A percentile compares a stretch with the other conserved stretches of the same genome.
Evolutionary conservation across 495 filamentous ascomycete genomes (phyloP).

Genomic region (Aspergillus baeticus): DNA sequence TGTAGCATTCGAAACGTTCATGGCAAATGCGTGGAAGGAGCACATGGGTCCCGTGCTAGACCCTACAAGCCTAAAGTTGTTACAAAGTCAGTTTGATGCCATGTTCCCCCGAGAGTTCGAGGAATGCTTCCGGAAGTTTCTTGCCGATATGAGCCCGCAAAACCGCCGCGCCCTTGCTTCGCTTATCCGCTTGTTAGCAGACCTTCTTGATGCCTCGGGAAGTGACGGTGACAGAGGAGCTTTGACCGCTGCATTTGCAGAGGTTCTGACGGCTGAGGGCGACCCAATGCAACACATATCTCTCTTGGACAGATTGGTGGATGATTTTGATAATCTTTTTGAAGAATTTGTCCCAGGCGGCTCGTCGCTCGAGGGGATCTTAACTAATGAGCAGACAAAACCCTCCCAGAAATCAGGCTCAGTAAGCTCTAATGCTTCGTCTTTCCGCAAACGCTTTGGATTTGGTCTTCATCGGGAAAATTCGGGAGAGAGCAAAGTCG

Average conservation of each 20-base stretch:
- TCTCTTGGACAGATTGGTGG: constrained; percentile 85
- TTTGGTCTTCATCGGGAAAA: constrained; percentile 76
- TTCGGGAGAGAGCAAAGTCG: constrained; percentile 60
- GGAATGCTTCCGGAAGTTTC: constrained; percentile 73
- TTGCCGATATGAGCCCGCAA: constrained; percentile 83
- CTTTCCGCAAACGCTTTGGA: constrained; percentile 78
- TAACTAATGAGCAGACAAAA: constrained; percentile 49
- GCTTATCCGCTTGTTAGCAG: constrained; percentile 80
- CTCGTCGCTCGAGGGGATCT: constrained; percentile 38
- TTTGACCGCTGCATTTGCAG: constrained; percentile 86
- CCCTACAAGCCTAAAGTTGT: constrained; percentile 56
- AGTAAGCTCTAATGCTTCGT: constrained; percentile 72
- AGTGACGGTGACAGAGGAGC: constrained; percentile 92
- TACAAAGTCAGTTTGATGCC: constrained; percentile 74
- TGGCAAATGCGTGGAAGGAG: constrained; percentile 83
- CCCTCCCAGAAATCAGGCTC: constrained; percentile 52
- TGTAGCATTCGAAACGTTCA: constrained; percentile 90
- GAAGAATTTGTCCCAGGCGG: constrained; percentile 60
- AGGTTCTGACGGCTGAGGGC: constrained; percentile 76
- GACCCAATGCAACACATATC: constrained; percentile 83
- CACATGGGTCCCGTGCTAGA: constrained; percentile 83
- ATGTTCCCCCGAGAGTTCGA: constrained; percentile 77
- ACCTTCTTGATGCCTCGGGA: constrained; percentile 88
- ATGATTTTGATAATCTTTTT: constrained; percentile 87
- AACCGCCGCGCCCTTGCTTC: constrained; percentile 86